These are phyloP conservation scores for Hypoxylon fuscum DNA, from an alignment of 495 filamentous ascomycete genomes.

Conservation along the genomic window DNA sequence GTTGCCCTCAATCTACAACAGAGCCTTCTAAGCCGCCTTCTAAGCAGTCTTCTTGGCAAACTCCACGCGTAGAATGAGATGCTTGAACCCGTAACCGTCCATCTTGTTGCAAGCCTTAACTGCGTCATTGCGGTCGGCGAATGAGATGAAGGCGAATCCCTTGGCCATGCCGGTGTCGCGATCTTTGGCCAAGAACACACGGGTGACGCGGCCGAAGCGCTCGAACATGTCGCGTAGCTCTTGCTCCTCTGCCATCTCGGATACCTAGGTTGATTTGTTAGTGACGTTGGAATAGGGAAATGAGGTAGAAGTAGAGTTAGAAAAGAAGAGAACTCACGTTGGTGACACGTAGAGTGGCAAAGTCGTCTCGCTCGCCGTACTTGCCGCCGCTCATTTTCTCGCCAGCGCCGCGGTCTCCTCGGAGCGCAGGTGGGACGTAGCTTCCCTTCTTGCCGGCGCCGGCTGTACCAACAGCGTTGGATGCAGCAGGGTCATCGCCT, in stretches of 20 bases:
- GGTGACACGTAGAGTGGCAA: constrained; percentile 94
- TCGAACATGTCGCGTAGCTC: constrained; percentile 98
- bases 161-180: constrained; percentile 93
- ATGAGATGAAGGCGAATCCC: constrained; percentile 98
- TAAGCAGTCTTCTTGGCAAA: constrained; percentile 82
- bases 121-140: constrained; percentile 86
- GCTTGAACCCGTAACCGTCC: constrained; percentile 95
- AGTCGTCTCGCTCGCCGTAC: constrained; percentile 90
- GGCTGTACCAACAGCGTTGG: constrained; percentile 46
- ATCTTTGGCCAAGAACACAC: constrained; percentile 97
- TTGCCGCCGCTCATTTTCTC: constrained; percentile 90
- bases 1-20: not conserved
- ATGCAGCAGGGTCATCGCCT: constrained; percentile 58
- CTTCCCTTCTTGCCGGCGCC: constrained; percentile 72
- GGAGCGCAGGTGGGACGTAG: constrained; percentile 92
- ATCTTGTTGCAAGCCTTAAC: constrained; percentile 94
- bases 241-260: constrained; percentile 93
- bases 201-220: constrained; percentile 92
- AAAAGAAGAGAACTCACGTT: constrained; percentile 72
- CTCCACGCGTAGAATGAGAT: constrained; percentile 89
- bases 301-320: constrained; percentile 7
- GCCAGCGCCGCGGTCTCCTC: constrained; percentile 71
- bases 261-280: constrained; percentile 68
- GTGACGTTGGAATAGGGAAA: constrained; percentile 2
- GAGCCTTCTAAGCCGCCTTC: not conserved